phyloP scores from a whole-genome alignment of 306 rosid genomes.

The Vicia faba region DNA sequence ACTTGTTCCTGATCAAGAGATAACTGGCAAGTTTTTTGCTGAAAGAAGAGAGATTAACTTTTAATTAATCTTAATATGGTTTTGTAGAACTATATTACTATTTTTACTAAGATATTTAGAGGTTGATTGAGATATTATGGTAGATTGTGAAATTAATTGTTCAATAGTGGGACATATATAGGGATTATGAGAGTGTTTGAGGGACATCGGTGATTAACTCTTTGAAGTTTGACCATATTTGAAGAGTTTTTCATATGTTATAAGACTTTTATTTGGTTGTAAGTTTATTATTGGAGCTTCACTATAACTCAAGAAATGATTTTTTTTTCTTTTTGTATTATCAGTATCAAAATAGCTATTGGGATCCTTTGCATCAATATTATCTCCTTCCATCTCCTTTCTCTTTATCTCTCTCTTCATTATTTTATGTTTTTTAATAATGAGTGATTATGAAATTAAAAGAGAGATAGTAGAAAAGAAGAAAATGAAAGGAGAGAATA shows the following conservation, averaged over 20 bases:
- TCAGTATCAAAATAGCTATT: too few relatives aligned
- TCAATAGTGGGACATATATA: background rate
- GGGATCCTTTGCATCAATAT: too few relatives aligned
- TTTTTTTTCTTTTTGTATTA: too few relatives aligned
- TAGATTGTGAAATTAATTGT: conserved; percentile 13
- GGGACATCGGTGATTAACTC: background rate
- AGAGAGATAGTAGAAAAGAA: too few relatives aligned
- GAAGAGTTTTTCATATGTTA: background rate
- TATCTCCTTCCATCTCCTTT: too few relatives aligned
- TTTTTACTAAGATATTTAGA: background rate
- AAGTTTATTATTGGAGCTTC: conserved; percentile 20
- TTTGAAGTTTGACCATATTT: conserved; percentile 14
- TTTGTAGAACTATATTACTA: background rate
- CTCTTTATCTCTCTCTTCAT: too few relatives aligned
- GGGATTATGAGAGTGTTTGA: conserved; percentile 5
- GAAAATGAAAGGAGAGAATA: too few relatives aligned
- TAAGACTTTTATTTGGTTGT: background rate
- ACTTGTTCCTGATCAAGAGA: conserved; percentile 80
- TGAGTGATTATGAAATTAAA: too few relatives aligned
- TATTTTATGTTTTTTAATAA: too few relatives aligned
- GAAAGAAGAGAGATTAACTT: conserved; percentile 84
- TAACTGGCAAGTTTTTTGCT: conserved; percentile 81
- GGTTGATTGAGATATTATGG: conserved; percentile 4
- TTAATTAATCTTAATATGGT: conserved; percentile 42
- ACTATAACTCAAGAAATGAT: background rate